Base-by-base conservation (phyloP, 768 basidiomycete species). In the Tylopilus rubrobrunneus region DNA sequence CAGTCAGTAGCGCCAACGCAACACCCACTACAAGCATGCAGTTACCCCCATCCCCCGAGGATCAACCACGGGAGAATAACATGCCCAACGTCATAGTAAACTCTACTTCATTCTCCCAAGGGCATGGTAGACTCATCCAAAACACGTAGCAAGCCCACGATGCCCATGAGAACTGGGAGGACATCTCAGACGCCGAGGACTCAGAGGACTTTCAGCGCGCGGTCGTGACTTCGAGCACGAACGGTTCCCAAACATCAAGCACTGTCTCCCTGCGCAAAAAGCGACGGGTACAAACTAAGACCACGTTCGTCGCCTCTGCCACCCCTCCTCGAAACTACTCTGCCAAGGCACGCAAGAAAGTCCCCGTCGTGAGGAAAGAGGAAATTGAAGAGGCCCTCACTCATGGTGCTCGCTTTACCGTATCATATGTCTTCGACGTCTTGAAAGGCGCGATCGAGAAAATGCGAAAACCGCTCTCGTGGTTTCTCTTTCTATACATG, bases 401-500 rank as follows among this genome's bases (percentile, higher is more conserved):
- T 4, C 50, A 61, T 7, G 62, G 70, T 15, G 65, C 52, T 37
- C 66, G 56, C 49, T 70, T 59, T 42, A 63, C 71, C 3, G 47
- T 70, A 10, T 52, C 52, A 7, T 88, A 84, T 63, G 27, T 69
- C 19, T 61, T 79, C 23, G 80, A 82, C 60, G 67, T 89, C 34
- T 27, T 83, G 52, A 65, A 63, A 40, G 72, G 67, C 19, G 76
- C 81, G 0, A 59, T 87, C 40, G 64, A 70, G 17, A 73, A 81
- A 29, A 73, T 88, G 53, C 78, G 80, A 39, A 72, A 62, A 50
- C 87, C 87, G 2, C 73, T 90, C 14, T 76, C 77, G 7, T 48
- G 85, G 54, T 59, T 84, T 34, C 59, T 85, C 23, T 77, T 78
- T 55, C 29, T 84, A 10, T 82, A 72, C 70, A 56, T 85, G 56